Evolutionary conservation across 768 basidiomycete species (phyloP).

Genomic region (Boletus vermiculosoides): DNA sequence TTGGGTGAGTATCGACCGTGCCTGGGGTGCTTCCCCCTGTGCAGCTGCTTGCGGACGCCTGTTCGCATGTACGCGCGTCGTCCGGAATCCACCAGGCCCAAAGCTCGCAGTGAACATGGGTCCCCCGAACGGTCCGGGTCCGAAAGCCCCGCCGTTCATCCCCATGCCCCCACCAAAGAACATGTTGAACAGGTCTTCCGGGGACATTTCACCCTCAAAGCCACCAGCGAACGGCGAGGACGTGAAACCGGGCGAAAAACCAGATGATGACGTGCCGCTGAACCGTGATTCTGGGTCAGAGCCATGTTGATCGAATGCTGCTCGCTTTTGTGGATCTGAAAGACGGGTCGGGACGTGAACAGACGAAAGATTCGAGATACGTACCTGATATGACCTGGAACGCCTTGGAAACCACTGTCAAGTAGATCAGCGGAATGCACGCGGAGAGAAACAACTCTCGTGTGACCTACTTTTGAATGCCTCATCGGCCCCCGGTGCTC

Average conservation of each 20-base stretch:
- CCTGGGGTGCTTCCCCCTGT: conserved; percentile 42
- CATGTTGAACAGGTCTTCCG: conserved; percentile 98
- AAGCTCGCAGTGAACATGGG: conserved; percentile 76
- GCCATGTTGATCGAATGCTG: conserved; percentile 80
- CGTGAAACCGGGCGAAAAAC: conserved; percentile 49
- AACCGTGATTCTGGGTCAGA: conserved; percentile 87
- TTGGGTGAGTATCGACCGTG: conserved; percentile 66
- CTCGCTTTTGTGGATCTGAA: conserved; percentile 82
- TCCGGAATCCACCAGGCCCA: conserved; percentile 80
- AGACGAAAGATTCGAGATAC: not conserved
- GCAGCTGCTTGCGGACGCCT: conserved; percentile 35
- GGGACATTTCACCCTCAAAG: conserved; percentile 85
- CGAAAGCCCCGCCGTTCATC: conserved; percentile 46
- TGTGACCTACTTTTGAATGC: conserved; percentile 86
- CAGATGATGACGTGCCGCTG: conserved; percentile 63
- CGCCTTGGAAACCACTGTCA: conserved; percentile 92
- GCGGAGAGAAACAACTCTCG: not conserved
- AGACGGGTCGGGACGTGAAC: conserved; percentile 6
- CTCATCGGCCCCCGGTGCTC: conserved; percentile 97
- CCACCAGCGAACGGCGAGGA: conserved; percentile 48
- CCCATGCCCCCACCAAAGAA: conserved; percentile 79
- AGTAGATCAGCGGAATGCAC: conserved; percentile 5
- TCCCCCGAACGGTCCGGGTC: conserved; percentile 47
- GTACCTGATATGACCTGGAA: conserved; percentile 90
- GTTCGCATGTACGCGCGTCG: conserved; percentile 52